Conservation (phyloP, 108 stramenopile species). For the Cyclostephanos tholiformis region DNA sequence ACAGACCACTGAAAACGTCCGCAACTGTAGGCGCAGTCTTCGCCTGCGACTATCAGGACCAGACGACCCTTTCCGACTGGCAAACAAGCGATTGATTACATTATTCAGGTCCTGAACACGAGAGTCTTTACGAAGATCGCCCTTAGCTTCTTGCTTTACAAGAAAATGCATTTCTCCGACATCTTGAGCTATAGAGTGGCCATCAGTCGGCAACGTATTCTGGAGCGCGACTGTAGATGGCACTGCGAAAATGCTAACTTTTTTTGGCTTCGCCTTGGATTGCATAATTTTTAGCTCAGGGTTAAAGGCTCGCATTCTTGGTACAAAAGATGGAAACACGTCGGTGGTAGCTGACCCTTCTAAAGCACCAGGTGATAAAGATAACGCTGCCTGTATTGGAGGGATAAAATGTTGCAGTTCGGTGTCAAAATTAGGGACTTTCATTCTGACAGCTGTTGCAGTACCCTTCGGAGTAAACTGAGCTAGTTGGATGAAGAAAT, state of each 20-base stretch:
- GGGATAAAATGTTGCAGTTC: slow-evolving; percentile 81
- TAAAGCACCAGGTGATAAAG: slow-evolving; percentile 57
- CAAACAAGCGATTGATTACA: slow-evolving; percentile 94
- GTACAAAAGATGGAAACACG: slow-evolving; percentile 72
- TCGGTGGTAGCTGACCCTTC: slow-evolving; percentile 45
- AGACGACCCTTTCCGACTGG: slow-evolving; percentile 47
- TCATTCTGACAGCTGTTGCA: slow-evolving; percentile 41
- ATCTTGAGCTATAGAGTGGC: slow-evolving; percentile 36
- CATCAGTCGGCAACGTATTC: slow-evolving; percentile 18
- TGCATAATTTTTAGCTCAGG: slow-evolving; percentile 71
- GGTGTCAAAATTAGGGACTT: slow-evolving; percentile 38
- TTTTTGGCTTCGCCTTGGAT: slow-evolving; percentile 98
- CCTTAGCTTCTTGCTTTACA: slow-evolving; percentile 96
- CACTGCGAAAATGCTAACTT: slow-evolving; percentile 58
- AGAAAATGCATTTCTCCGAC: slow-evolving; percentile 92
- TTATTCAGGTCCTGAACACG: slow-evolving; percentile 97
- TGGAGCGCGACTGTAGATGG: slow-evolving; percentile 34
- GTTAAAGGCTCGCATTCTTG: slow-evolving; percentile 79
- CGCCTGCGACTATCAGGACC: slow-evolving; percentile 50
- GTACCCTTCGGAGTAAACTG: slow-evolving; percentile 36
- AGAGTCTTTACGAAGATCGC: slow-evolving; percentile 99
- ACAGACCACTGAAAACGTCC: slow-evolving; percentile 97
- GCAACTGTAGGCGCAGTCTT: slow-evolving; percentile 74
- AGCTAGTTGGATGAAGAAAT: slow-evolving; percentile 66
- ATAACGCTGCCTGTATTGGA: slow-evolving; percentile 86